Evolutionary conservation across 345 rosid species (phyloP).

Genomic region (Jatropha curcas): DNA sequence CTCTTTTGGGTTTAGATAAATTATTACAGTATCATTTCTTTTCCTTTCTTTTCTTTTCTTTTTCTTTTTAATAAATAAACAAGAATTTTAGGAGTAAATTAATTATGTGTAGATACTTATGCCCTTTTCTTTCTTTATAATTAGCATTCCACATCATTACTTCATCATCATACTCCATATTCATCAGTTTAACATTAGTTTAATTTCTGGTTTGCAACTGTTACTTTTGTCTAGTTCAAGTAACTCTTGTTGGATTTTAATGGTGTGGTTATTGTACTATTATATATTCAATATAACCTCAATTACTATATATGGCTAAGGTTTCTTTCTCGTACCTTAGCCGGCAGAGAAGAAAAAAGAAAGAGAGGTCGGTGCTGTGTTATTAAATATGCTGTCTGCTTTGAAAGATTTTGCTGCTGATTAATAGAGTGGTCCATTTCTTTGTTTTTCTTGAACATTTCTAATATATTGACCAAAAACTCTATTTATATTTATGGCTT

Average conservation of each 20-base stretch:
- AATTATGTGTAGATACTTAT: conserved; percentile 3
- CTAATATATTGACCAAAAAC: too few relatives aligned
- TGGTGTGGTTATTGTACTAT: neutral
- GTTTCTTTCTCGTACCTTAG: conserved; percentile 35
- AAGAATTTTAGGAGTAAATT: conserved; percentile 10
- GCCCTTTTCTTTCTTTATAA: neutral
- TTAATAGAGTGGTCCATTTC: conserved; percentile 13
- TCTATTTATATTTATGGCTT: too few relatives aligned
- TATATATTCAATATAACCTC: too few relatives aligned
- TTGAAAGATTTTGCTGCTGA: conserved; percentile 11
- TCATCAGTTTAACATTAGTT: too few relatives aligned
- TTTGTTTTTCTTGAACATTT: neutral
- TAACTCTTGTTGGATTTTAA: neutral
- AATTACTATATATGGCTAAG: neutral
- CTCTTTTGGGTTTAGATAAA: neutral
- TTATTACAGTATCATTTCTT: conserved; percentile 7
- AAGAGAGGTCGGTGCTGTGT: conserved; percentile 26
- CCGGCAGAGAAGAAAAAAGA: conserved; percentile 12
- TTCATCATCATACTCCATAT: neutral
- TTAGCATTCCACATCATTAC: conserved; percentile 8
- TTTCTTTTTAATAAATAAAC: conserved; percentile 8
- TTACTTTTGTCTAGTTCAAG: neutral
- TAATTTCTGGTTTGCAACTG: neutral
- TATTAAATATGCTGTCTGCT: conserved; percentile 20
- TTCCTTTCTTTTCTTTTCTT: neutral